Base-by-base conservation (phyloP, 1,284 basidiomycete genomes). In the Volvariella surrecta region DNA sequence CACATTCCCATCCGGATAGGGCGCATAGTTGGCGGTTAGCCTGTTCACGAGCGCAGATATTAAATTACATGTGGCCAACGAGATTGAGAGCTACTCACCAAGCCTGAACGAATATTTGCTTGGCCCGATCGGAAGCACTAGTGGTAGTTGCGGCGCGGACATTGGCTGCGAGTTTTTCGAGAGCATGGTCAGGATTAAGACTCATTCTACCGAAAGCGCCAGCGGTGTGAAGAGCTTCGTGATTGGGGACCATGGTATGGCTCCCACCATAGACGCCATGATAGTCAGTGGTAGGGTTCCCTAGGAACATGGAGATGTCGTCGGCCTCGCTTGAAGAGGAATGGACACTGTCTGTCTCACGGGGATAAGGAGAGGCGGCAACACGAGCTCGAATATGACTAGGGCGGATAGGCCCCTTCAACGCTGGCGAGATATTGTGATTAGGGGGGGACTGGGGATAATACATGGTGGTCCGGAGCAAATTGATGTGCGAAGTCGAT, bases 1-100 rank as follows among this genome's bases (percentile, higher is more conserved):
- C 54, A 92, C 89, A 60, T 90, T 91, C 43, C 89, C 89, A 63
- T 91, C 89, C 31, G 86, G 86, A 59, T 89, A 89, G n/a, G 85
- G 83, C 3, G 86, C 83, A 64, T 91, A 92, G 61, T 89, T 89
- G 31, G 84, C 83, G 22, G 79, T 86, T 48, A 92, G 67, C 87
- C 87, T 90, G 58, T 30, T 46, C 47, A 38, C 37, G 19, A 37
- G 19, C 13, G 13, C 34, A 35, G 6, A 15, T 16, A 15, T n/a
- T 15, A 15, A 19, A 8, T 15, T 19, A 35, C n/a, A 35, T n/a
- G 34, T n/a, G 44, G 32, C 16, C 39, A 32, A 38, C 31, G 28
- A 47, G 34, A 41, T 15, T 47, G 40, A 8, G 41, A 37, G 38
- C 46, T 6, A 28, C 77, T 54, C 48, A 89, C 87, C 87, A 90